Evolutionary conservation across 140 eudicot species (phyloP).

Genomic region (Flaveria floridana): DNA sequence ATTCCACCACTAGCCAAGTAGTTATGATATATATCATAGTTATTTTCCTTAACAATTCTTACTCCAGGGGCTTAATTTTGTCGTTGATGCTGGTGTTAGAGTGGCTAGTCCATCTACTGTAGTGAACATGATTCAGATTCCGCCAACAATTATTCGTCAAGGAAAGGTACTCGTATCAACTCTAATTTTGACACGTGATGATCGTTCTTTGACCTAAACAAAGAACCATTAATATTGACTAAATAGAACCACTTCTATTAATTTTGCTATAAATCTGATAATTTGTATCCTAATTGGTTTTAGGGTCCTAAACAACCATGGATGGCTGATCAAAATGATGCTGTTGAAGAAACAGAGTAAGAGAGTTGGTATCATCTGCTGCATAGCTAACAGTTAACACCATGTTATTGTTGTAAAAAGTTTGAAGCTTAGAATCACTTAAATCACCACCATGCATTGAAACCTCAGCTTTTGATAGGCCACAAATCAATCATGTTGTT

Average conservation of each 20-base stretch:
- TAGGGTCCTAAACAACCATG: slow-evolving; percentile 79
- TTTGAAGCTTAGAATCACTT: slow-evolving; percentile 19
- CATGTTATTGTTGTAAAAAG: slow-evolving; percentile 15
- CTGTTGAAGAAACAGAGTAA: slow-evolving; percentile 21
- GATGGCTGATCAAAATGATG: slow-evolving; percentile 59
- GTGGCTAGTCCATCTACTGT: slow-evolving; percentile 92
- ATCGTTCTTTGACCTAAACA: neutral
- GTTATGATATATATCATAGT: neutral
- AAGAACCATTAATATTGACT: neutral
- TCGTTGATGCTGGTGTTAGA: slow-evolving; percentile 83
- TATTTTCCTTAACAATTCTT: slow-evolving; percentile 11
- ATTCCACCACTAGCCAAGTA: neutral
- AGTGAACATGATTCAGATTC: slow-evolving; percentile 70
- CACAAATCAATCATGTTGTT: slow-evolving; percentile 15
- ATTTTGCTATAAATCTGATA: slow-evolving; percentile 3
- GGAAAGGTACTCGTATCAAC: slow-evolving; percentile 62
- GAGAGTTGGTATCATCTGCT: slow-evolving; percentile 14
- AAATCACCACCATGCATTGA: slow-evolving; percentile 5
- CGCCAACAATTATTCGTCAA: slow-evolving; percentile 60
- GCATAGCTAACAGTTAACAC: slow-evolving; percentile 18
- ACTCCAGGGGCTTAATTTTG: slow-evolving; percentile 84
- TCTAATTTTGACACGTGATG: neutral
- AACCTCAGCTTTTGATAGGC: slow-evolving; percentile 9
- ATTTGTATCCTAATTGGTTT: slow-evolving; percentile 19
- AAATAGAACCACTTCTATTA: neutral